A percentile compares a stretch with the other conserved stretches of the same genome.
Evolutionary conservation across 192 early-diverging fungal genomes (phyloP).

Genomic region (Bifiguratus adelaidae): DNA sequence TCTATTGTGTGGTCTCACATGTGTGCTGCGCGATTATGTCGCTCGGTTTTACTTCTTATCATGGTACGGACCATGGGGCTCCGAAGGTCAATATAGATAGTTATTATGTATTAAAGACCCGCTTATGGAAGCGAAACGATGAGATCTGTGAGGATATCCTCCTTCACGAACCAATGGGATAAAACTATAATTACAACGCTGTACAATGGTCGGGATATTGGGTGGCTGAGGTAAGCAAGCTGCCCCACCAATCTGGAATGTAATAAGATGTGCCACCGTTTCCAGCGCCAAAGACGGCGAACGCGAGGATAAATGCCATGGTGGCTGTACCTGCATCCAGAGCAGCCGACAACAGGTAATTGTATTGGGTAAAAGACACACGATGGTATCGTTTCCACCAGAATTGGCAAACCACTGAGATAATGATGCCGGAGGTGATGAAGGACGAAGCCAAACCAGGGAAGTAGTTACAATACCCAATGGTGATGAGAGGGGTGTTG

Average conservation of each 20-base stretch:
- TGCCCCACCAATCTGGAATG: conserved; percentile 23
- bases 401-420: conserved; percentile 33
- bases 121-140: too few species aligned
- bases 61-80: too few species aligned
- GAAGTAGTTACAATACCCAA: conserved; percentile 11
- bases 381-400: conserved; percentile 25
- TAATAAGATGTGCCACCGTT: conserved; percentile 7
- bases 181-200: too few species aligned
- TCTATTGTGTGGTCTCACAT: too few species aligned
- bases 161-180: too few species aligned
- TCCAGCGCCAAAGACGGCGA: conserved; percentile 13
- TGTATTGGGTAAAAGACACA: conserved; percentile 47
- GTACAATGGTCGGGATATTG: too few species aligned
- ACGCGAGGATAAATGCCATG: conserved; percentile 24
- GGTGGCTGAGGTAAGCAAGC: too few species aligned
- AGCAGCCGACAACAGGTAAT: conserved; percentile 57
- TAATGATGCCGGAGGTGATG: conserved; percentile 32
- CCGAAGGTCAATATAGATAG: too few species aligned
- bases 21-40: too few species aligned
- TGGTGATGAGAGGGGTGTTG: conserved; percentile 28
- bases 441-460: conserved; percentile 13
- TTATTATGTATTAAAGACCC: too few species aligned
- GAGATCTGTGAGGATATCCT: too few species aligned
- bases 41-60: too few species aligned
- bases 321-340: conserved; percentile 45